Percentiles rank a stretch among this genome's conserved stretches.
Conservation (phyloP, 495 filamentous ascomycete species). For the Xanthoparmelia taractica region DNA sequence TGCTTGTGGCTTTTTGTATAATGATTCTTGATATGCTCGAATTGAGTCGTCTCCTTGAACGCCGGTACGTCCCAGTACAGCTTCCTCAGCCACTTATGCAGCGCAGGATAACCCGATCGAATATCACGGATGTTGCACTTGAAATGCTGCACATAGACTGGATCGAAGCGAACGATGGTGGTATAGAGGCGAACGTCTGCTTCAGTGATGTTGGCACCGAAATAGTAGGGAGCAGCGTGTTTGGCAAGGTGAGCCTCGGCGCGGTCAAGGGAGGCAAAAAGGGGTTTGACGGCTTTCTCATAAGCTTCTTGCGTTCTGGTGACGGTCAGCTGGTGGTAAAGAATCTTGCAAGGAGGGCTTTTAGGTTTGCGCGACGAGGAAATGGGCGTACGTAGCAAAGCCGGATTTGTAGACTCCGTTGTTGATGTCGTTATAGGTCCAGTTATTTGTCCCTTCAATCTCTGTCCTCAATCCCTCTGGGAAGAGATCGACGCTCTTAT, state of each 20-base stretch:
- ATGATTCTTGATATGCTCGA: constrained; percentile 65
- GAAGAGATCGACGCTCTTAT: constrained; percentile 56
- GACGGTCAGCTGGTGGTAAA: not conserved
- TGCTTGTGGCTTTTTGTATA: constrained; percentile 65
- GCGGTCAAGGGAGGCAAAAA: constrained; percentile 66
- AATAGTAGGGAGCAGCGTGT: constrained; percentile 55
- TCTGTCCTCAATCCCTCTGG: constrained; percentile 48
- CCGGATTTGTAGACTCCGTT: constrained; percentile 79
- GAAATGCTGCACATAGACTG: constrained; percentile 89
- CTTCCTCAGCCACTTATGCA: constrained; percentile 59
- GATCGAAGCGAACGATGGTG: constrained; percentile 78
- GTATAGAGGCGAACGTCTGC: constrained; percentile 75
- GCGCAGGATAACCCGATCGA: constrained; percentile 60
- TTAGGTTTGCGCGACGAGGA: not conserved
- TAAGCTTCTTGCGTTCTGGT: constrained; percentile 58
- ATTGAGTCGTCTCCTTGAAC: constrained; percentile 56
- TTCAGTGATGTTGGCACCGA: constrained; percentile 65
- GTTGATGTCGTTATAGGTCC: constrained; percentile 80
- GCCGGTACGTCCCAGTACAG: constrained; percentile 62
- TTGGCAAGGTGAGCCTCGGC: constrained; percentile 57
- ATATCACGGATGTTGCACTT: constrained; percentile 87
- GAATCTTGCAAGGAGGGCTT: not conserved
- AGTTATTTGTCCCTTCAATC: constrained; percentile 71
- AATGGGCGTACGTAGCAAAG: constrained; percentile 48
- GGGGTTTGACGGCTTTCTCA: constrained; percentile 52